phyloP scores from a whole-genome alignment of 495 filamentous ascomycete genomes.

The Clavariopsis aquatica region DNA sequence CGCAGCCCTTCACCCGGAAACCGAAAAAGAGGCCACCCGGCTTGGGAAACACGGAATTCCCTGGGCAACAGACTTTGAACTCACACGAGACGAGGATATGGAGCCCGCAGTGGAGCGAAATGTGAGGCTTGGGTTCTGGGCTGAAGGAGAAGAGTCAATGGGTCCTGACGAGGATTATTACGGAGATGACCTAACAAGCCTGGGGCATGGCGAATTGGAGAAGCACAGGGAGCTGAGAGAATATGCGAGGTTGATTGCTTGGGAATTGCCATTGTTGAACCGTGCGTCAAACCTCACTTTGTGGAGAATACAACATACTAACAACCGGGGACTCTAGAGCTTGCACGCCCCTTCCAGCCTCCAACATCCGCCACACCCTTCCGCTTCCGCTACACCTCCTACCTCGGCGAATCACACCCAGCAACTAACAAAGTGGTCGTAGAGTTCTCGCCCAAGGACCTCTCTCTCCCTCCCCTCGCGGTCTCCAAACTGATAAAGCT shows the following conservation, averaged over 20 bases:
- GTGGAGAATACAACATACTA: background rate
- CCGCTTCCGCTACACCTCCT: slow-evolving; percentile 95
- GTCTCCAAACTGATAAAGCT: slow-evolving; percentile 80
- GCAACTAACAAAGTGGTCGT: slow-evolving; percentile 91
- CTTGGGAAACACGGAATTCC: slow-evolving; percentile 7
- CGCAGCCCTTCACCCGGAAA: slow-evolving; percentile 14
- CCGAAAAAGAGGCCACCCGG: slow-evolving; percentile 11
- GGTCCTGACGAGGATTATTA: slow-evolving; percentile 58
- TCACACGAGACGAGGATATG: slow-evolving; percentile 21
- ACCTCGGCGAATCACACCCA: slow-evolving; percentile 91
- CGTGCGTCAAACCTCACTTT: slow-evolving; percentile 57
- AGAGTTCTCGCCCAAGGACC: slow-evolving; percentile 74
- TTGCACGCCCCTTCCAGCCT: slow-evolving; percentile 77
- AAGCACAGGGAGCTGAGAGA: slow-evolving; percentile 86
- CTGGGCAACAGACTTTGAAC: background rate
- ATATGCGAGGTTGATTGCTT: slow-evolving; percentile 82
- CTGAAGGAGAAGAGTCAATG: slow-evolving; percentile 30
- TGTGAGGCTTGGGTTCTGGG: slow-evolving; percentile 29
- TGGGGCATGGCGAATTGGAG: slow-evolving; percentile 84
- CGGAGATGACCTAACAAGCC: slow-evolving; percentile 78
- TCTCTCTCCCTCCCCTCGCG: slow-evolving; percentile 69
- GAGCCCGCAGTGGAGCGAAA: background rate
- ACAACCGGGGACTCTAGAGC: slow-evolving; percentile 53
- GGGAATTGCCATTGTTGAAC: slow-evolving; percentile 92
- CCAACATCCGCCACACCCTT: slow-evolving; percentile 66